phyloP scores from a whole-genome alignment of 441 rosid species.

The Gossypium trilobum region DNA sequence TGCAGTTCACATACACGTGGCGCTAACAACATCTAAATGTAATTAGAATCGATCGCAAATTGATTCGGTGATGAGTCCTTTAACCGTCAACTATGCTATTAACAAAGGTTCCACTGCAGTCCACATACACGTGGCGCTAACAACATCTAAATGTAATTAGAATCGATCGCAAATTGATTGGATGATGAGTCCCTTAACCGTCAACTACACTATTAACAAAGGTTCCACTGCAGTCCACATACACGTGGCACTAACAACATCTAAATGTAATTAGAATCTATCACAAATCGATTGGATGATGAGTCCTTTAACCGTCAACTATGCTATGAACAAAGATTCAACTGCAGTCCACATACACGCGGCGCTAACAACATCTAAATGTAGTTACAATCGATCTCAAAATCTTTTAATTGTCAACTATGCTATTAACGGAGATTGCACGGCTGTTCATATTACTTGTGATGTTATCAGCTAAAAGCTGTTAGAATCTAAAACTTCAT shows the following conservation, averaged over 20 bases:
- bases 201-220: background rate
- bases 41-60: background rate
- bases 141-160: constrained; percentile 3
- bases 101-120: background rate
- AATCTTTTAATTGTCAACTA: background rate
- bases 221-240: background rate
- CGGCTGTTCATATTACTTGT: background rate
- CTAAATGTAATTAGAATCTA: constrained; percentile 2
- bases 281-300: background rate
- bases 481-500: background rate
- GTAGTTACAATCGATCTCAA: background rate
- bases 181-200: background rate
- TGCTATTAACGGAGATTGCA: background rate
- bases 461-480: background rate
- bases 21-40: background rate
- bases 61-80: background rate
- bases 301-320: background rate
- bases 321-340: background rate
- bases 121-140: background rate
- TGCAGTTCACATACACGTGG: background rate
- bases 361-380: background rate
- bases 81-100: background rate
- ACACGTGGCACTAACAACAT: background rate
- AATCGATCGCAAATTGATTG: background rate
- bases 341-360: background rate